Base-by-base conservation (phyloP, 2,329 filamentous ascomycete species). In the Apiospora saccharicola region DNA sequence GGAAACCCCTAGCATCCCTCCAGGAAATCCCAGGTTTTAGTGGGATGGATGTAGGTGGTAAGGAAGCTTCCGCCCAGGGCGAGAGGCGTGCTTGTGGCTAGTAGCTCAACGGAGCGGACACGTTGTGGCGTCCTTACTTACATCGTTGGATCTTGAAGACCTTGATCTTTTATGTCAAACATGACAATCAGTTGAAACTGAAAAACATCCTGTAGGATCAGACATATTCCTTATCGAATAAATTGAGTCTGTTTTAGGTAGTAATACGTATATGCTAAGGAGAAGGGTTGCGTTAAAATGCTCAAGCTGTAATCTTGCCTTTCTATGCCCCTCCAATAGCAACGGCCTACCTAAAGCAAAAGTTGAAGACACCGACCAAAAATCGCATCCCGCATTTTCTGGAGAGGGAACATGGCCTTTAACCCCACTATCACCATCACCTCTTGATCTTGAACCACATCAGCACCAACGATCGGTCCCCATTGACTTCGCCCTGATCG, bases 351-450 rank as follows among this genome's bases (percentile, higher is more conserved):
- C 30, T 13, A 64, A 64, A 13, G 53, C 22, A 12, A 64, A 41
- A 24, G 26, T 30, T 30, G 30, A 64, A 41, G 57, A 41, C 34
- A 41, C 57, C 57, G 41, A 41, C 37, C 37, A 41, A 41, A 64
- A 64, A 64, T n/a, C 57, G 41, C 57, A 64, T 64, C 57, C 57
- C 57, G 41, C 57, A 64, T 41, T 64, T 64, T 64, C 57, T 41
- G 57, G 34, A 64, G 57, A 61, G 30, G 57, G 26, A 61, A 68
- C 41, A 68, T 22, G 44, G 24, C 44, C 44, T 41, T 41, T 41
- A 34, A 68, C 67, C 67, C 67, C 67, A 68, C 67, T 47, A 68
- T 68, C 67, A n/a, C 67, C 26, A 68, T 68, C 67, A 34, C 67
- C 41, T 47, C 67, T 68, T 22, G 44, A 41, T 41, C 37, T 47